Evolutionary conservation across 2,329 filamentous ascomycete genomes (phyloP), one percentile per base, ranked within the genome.

Genomic region (Xylaria sp.): DNA sequence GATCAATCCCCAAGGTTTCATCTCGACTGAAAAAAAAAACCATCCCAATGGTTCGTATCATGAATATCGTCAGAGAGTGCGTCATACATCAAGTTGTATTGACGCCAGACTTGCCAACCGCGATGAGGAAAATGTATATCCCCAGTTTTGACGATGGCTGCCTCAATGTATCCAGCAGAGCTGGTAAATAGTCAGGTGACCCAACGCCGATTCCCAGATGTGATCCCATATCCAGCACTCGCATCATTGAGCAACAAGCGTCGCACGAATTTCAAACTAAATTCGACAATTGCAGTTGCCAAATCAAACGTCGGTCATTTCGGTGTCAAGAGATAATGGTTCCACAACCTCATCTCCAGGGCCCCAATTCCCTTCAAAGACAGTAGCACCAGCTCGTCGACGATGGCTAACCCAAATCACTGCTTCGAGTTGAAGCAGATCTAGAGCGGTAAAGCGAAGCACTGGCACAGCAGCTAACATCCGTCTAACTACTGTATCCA

Each of bases 331-430:
- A 29, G 77, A 79, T 23, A 74, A 78, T 5, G 80, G 79, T 23
- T 81, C 79, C 5, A 80, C 74, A 37, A 83, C 77, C 59, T 85
- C 80, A 61, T 87, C 85, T n/a, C 83, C 90, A 37, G 95, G 95
- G 3, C 96, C 96, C 92, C 94, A 99, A 78, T 93, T 96, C 71
- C 96, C 96, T 82, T 99, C 96, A 75, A 92, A 99, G 62, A 99
- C 90, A 0, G 94, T 98, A n/a, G 96, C 96, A 53, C 94, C 93
- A 12, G 94, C 93, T 64, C 92, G 90, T 64, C 94, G 90, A 70
- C 94, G 90, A 60, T 85, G 83, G 63, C 90, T 87, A 37, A 97
- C 91, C 92, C 96, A 99, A 69, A 86, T 87, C 61, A 97, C 86
- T 27, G 93, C 93, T 58, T 90, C 89, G 1, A 90, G 87, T 54